Base-by-base conservation (phyloP, 2,329 filamentous ascomycete genomes). In the Colletotrichum endophyticum region DNA sequence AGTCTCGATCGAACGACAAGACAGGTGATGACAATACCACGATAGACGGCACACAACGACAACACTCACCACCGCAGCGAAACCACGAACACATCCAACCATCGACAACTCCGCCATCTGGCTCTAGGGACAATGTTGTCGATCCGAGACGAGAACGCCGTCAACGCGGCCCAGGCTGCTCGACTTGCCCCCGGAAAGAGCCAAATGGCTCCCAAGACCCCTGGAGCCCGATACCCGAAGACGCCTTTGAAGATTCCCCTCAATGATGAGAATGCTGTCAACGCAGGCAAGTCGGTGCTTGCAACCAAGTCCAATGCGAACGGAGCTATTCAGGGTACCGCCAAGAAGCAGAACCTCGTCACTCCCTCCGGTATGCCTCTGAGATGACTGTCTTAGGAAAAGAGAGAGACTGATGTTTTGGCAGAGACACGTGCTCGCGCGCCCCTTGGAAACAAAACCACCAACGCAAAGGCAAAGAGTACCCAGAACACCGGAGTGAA, bases 371-470 rank as follows among this genome's bases (percentile, higher is more conserved):
- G 77, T 78, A 78, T 28, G 67, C n/a, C 59, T 62, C 25, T 39
- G 13, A 16, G 27, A 70, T 32, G 63, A 68, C 75, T 73, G 59
- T 69, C 64, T 74, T 79, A 66, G n/a, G 16, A 72, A 59, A 44
- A 57, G 25, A 57, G 77, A 49, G 11, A 25, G 34, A 64, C 67
- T 74, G 57, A 67, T 27, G 19, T 32, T n/a, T 32, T 64, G 28
- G 22, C 72, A 93, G 92, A 90, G 72, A 90, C 93, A 67, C 92
- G 92, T 75, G 93, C 89, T 76, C 93, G 96, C 81, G 96, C 96
- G 49, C 95, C 95, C 15, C 88, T 99, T 64, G 96, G 96, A 39
- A 94, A 95, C 89, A 99, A 99, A 86, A 99, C 96, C 2, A 99
- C 97, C 69, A 99, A 99, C 84, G 95, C 95, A 70, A 99, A 98